Evolutionary conservation across 345 rosid species (phyloP).

Genomic region (Moricandia moricandioides): DNA sequence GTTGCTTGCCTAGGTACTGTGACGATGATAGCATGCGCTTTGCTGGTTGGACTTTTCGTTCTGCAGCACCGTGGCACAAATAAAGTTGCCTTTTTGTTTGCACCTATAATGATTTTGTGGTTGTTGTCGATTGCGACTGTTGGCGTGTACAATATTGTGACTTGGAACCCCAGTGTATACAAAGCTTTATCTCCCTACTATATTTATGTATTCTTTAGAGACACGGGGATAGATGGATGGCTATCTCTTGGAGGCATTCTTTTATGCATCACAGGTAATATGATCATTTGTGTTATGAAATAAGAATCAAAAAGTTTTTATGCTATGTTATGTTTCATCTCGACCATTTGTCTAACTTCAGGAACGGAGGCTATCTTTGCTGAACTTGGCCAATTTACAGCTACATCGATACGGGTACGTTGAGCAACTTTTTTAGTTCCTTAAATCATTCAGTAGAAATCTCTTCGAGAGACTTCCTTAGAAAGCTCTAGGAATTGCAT

Average conservation of each 20-base stretch:
- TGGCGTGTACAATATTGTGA: constrained; percentile 71
- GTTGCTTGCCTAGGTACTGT: constrained; percentile 57
- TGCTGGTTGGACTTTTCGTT: constrained; percentile 85
- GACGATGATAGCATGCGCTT: constrained; percentile 57
- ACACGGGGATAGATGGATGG: constrained; percentile 82
- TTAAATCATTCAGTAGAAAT: neutral
- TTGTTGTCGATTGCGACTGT: constrained; percentile 56
- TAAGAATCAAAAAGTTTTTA: neutral
- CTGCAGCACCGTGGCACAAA: constrained; percentile 84
- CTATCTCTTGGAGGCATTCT: constrained; percentile 79
- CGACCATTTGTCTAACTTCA: constrained; percentile 34
- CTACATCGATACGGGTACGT: constrained; percentile 73
- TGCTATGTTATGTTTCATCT: constrained; percentile 19
- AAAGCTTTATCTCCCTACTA: constrained; percentile 83
- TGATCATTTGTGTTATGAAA: neutral
- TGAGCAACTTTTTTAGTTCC: neutral
- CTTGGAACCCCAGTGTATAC: constrained; percentile 78
- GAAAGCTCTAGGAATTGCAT: neutral
- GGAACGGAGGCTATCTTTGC: constrained; percentile 87
- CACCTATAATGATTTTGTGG: constrained; percentile 84
- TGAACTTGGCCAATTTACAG: constrained; percentile 72
- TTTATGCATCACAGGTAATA: constrained; percentile 76
- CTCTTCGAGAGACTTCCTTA: neutral
- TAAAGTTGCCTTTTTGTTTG: constrained; percentile 65
- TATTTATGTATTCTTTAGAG: constrained; percentile 59